Evolutionary conservation across 108 stramenopile genomes (phyloP).

Genomic region (Discostella pseudostelligera): DNA sequence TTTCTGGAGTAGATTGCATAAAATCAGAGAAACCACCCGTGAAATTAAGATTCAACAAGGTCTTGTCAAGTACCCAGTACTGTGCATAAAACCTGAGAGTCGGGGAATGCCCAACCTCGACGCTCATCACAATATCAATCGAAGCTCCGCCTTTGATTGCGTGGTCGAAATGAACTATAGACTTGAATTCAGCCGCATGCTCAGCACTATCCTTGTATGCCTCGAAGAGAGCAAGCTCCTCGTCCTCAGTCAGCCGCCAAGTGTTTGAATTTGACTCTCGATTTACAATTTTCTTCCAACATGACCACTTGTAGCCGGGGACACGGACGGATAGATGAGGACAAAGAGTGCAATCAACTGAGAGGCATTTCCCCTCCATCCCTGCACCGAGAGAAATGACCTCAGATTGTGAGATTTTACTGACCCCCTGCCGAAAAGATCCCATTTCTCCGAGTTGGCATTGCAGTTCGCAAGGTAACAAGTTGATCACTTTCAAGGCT

Average conservation of each 20-base stretch:
- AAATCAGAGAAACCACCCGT: slow-evolving; percentile 61
- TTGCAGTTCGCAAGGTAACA: slow-evolving; percentile 75
- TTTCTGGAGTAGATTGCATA: slow-evolving; percentile 56
- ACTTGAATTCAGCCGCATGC: slow-evolving; percentile 64
- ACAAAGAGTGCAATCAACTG: slow-evolving; percentile 66
- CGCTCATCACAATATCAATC: slow-evolving; percentile 66
- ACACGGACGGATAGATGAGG: slow-evolving; percentile 74
- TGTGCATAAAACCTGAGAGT: slow-evolving; percentile 67
- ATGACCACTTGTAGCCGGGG: slow-evolving; percentile 74
- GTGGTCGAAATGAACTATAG: slow-evolving; percentile 57
- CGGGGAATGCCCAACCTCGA: slow-evolving; percentile 66
- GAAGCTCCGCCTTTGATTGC: slow-evolving; percentile 51
- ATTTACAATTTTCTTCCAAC: slow-evolving; percentile 76
- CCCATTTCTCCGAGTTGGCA: slow-evolving; percentile 70
- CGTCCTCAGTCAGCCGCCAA: slow-evolving; percentile 65
- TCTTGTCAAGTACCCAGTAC: slow-evolving; percentile 82
- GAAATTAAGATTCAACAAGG: slow-evolving; percentile 74
- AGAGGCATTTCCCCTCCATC: slow-evolving; percentile 55
- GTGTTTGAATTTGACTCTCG: slow-evolving; percentile 49
- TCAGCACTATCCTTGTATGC: slow-evolving; percentile 47
- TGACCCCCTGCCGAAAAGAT: slow-evolving; percentile 31
- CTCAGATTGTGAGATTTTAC: slow-evolving; percentile 38
- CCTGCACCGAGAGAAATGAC: slow-evolving; percentile 51
- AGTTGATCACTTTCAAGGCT: slow-evolving; percentile 59
- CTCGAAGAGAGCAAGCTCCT: slow-evolving; percentile 56